Evolutionary conservation across 228 moss, liverwort and hornwort species (phyloP), one percentile per base, ranked within the genome.

Genomic region (Sphagnum magellanicum): DNA sequence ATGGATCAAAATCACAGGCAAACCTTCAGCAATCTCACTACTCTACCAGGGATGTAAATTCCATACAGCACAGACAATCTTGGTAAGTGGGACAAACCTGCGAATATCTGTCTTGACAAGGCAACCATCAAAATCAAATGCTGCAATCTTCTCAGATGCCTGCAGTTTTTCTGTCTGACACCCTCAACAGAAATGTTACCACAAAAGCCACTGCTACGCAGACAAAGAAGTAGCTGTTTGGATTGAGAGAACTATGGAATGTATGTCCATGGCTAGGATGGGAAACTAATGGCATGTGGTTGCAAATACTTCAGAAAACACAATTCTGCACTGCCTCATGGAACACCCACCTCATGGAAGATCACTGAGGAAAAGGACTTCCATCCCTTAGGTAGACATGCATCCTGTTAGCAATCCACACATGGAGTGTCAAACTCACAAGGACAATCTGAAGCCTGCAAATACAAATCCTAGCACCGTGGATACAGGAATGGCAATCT

Each of bases 51-150:
- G 32, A 32, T 32, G 32, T 3, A 32, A 32, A 32, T 32, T 32
- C 32, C 32, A 32, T 32, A 32, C 32, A 32, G 32, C 32, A 32
- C 32, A 62, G 14, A 51, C 52, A 10, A 67, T n/a, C n/a, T 51
- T 67, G 71, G 51, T 5, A 63, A 53, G 52, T 63, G 53, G 16
- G 70, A 72, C 67, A 73, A 73, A 93, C 93, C 90, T 84, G 73
- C 73, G 75, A 74, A 91, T 72, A 63, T 77, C 61, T 65, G 97
- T 98, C 50, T 93, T 82, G 58, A 73, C 97, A 76, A 98, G 82
- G 67, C 93, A 93, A 32, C 97, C 90, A 78, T 98, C 97, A 74
- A 98, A 98, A 69, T 98, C 97, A 53, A 98, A 98, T 50, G 91
- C 97, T 17, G 97, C 97, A 71, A 98, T 88, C 75, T 93, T 98